Evolutionary conservation across 2,329 filamentous ascomycete species (phyloP), one percentile per base, ranked within the genome.

Genomic region (Bipolaris zeicola): DNA sequence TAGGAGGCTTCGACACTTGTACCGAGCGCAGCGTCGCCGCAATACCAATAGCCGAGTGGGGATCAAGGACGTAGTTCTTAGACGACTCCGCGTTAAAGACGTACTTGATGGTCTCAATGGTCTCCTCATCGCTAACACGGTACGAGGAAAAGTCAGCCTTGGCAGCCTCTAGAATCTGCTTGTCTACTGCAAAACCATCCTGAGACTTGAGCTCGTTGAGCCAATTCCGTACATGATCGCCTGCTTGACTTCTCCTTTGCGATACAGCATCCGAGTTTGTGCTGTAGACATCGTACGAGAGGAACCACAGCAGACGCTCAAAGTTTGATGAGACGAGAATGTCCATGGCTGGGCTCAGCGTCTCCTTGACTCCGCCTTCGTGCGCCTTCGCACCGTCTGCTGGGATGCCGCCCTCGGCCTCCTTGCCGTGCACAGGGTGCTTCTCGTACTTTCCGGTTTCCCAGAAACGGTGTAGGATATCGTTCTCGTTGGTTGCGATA

Each of bases 321-420:
- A 99, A 98, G 81, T 99, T 99, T 75, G 90, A 95, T 22, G 90
- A 94, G 11, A 98, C 93, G 3, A 98, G 83, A 64, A 98, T 98
- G 76, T 99, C 95, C 95, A 99, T 98, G 43, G 95, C 95, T 0
- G 95, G 95, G 66, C 89, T 92, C 49, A 96, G 84, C 0, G 95
- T 99, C 79, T 96, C 93, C 79, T 92, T 93, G 60, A 94, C 92
- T 36, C 90, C 91, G 42, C 87, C 85, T 42, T 80, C 78, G 58
- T 92, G 87, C 6, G 85, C 84, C 66, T 87, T 84, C 16, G 77
- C 83, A 24, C 85, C 85, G 66, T 87, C 85, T 50, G 79, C 80
- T 3, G 76, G 76, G 20, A 85, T 74, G 10, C 83, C 83, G 42
- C 82, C 82, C 62, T 85, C 80, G 1, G 86, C 85, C 48, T 83